phyloP scores from a whole-genome alignment of 305 asterid species.

The Fraxinus baroniana region DNA sequence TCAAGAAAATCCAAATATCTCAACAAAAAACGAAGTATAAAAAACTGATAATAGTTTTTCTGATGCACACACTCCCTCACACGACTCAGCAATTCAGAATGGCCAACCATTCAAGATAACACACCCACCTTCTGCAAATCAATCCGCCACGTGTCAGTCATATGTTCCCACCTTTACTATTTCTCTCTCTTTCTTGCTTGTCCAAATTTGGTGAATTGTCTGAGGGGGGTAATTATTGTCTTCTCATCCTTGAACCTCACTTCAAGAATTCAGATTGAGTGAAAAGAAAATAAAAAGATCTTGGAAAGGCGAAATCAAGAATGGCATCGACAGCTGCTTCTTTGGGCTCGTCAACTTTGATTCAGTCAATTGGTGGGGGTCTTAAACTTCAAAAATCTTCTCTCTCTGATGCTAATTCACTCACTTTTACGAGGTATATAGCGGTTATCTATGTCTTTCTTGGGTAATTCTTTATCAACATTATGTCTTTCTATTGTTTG shows the following conservation, averaged over 20 bases:
- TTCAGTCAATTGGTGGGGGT: conserved; percentile 58
- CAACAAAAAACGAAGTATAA: background rate
- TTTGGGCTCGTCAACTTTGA: conserved; percentile 71
- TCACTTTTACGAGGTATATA: conserved; percentile 48
- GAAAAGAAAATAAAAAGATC: background rate
- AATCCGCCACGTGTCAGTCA: conserved; percentile 51
- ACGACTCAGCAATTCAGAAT: conserved; percentile 20
- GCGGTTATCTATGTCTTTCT: conserved; percentile 2
- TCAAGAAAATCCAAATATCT: background rate
- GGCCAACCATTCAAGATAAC: conserved; percentile 75
- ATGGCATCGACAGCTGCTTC: conserved; percentile 83
- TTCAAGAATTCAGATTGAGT: background rate
- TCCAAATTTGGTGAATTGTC: background rate
- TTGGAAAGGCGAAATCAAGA: background rate
- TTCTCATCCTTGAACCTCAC: background rate
- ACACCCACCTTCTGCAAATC: conserved; percentile 16
- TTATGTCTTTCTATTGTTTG: conserved; percentile 4
- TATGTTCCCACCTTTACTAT: conserved; percentile 17
- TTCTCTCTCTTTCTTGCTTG: background rate
- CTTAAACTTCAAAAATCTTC: conserved; percentile 45
- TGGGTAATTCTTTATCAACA: background rate
- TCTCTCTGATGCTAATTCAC: conserved; percentile 47
- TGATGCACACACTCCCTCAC: background rate
- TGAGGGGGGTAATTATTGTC: background rate
- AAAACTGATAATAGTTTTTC: background rate